A percentile compares a stretch with the other conserved stretches of the same genome.
Conservation (phyloP, 78 protist genomes). For the Chrysochromulina parva region DNA sequence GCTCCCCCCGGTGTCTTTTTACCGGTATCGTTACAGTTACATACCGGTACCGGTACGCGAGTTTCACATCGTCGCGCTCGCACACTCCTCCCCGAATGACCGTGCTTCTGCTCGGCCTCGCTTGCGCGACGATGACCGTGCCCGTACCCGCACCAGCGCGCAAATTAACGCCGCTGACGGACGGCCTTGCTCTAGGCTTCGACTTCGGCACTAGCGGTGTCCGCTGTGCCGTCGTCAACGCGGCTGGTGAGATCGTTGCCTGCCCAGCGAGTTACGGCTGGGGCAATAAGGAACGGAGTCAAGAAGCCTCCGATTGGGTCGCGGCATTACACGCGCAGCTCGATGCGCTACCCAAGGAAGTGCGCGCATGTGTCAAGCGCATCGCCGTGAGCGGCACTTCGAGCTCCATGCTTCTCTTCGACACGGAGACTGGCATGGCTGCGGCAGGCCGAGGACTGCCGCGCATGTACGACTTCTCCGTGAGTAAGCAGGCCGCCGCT, state of each 20-base stretch:
- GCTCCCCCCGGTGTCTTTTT: no score
- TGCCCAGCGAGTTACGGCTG: not conserved
- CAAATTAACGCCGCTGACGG: no score
- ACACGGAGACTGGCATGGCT: not conserved
- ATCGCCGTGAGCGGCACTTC: not conserved
- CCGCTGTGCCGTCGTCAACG: not conserved
- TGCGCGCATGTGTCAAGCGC: not conserved
- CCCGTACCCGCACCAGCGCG: no score
- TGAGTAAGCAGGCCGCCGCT: not conserved
- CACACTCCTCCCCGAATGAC: no score
- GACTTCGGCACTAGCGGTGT: constrained; percentile 14
- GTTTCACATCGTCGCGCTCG: no score
- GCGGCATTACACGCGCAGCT: not conserved
- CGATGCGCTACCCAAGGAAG: not conserved
- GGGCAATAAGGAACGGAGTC: not conserved
- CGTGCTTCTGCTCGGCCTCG: no score
- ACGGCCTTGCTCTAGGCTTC: not conserved
- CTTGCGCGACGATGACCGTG: no score
- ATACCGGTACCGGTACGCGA: no score
- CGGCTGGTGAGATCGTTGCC: not conserved
- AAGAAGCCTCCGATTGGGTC: not conserved
- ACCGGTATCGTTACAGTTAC: no score
- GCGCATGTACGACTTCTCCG: not conserved
- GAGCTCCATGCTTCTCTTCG: not conserved
- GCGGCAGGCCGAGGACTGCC: not conserved